phyloP scores from a whole-genome alignment of 305 asterid species.

The Fraxinus angustifolia region DNA sequence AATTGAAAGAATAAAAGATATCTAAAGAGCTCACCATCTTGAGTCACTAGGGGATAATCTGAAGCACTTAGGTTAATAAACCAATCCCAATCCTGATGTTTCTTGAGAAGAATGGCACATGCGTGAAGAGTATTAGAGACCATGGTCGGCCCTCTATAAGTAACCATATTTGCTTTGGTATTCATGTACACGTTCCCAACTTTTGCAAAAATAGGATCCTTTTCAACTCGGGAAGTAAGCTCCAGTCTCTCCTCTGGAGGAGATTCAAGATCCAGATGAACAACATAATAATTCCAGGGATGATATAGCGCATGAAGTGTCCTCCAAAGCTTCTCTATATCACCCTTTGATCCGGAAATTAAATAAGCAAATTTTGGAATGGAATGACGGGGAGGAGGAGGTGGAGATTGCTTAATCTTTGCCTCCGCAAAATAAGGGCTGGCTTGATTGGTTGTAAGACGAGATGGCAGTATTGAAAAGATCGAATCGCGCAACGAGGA shows the following conservation, averaged over 20 bases:
- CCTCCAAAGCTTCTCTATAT: conserved; percentile 87
- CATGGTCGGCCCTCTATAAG: conserved; percentile 96
- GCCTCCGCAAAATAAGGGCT: conserved; percentile 39
- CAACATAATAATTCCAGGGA: conserved; percentile 80
- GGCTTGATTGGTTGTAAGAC: conserved; percentile 30
- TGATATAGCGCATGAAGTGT: conserved; percentile 76
- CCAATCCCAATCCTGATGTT: conserved; percentile 85
- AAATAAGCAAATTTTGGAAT: conserved; percentile 83
- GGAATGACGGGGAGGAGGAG: conserved; percentile 46
- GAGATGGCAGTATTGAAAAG: conserved; percentile 52
- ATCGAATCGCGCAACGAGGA: conserved; percentile 65
- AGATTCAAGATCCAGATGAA: conserved; percentile 87
- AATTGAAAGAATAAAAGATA: not conserved
- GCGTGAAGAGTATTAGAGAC: conserved; percentile 92
- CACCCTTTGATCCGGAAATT: conserved; percentile 89
- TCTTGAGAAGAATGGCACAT: conserved; percentile 85
- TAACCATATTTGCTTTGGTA: conserved; percentile 79
- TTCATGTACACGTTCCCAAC: conserved; percentile 73
- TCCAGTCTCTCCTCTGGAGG: conserved; percentile 72
- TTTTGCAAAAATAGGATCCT: conserved; percentile 50
- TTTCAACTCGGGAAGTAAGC: conserved; percentile 53
- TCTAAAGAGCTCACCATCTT: conserved; percentile 63
- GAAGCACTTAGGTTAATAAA: conserved; percentile 96
- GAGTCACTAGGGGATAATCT: conserved; percentile 95
- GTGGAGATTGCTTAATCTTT: conserved; percentile 38